A percentile compares a stretch with the other conserved stretches of the same genome.
Evolutionary conservation across 2,329 filamentous ascomycete species (phyloP).

Genomic region (Dothideomycetes sp.): DNA sequence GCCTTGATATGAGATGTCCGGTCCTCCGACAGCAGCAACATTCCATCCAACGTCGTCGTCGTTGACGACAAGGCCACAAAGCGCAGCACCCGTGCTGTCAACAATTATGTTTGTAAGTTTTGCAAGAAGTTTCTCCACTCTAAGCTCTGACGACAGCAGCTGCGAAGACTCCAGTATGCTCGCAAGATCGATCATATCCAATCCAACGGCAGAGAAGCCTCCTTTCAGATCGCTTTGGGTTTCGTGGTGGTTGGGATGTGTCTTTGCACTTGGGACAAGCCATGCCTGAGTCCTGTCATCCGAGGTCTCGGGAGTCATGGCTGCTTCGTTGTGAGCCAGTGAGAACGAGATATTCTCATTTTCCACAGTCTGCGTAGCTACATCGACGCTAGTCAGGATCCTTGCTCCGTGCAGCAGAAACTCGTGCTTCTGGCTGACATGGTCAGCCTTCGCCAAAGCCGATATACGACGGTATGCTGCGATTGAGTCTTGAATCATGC

Average conservation of each 20-base stretch:
- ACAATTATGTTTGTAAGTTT: conserved; percentile 77
- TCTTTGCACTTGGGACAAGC: conserved; percentile 33
- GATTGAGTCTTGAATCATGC: conserved; percentile 59
- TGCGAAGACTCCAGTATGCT: conserved; percentile 72
- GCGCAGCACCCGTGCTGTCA: conserved; percentile 65
- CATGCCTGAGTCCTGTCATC: conserved; percentile 41
- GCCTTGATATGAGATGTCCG: conserved; percentile 37
- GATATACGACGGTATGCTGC: conserved; percentile 60
- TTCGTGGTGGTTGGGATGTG: conserved; percentile 28
- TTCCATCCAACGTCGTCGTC: conserved; percentile 59
- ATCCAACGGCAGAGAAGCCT: conserved; percentile 54
- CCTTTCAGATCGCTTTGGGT: conserved; percentile 33
- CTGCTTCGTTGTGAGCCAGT: conserved; percentile 36
- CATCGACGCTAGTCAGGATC: conserved; percentile 52
- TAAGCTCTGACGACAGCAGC: conserved; percentile 67
- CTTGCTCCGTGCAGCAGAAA: conserved; percentile 56
- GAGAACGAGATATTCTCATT: conserved; percentile 33
- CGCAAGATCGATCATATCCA: conserved; percentile 76
- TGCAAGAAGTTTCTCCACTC: conserved; percentile 64
- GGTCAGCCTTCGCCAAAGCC: conserved; percentile 58
- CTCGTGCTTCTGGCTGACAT: conserved; percentile 59
- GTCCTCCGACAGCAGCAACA: conserved; percentile 64
- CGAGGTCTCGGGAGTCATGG: conserved; percentile 30
- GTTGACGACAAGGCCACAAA: conserved; percentile 65
- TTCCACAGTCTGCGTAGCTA: conserved; percentile 56